A percentile compares a stretch with the other conserved stretches of the same genome.
These are phyloP conservation scores for Massospora cicadina DNA, from an alignment of 371 early-diverging fungal genomes.

Conservation along the genomic window DNA sequence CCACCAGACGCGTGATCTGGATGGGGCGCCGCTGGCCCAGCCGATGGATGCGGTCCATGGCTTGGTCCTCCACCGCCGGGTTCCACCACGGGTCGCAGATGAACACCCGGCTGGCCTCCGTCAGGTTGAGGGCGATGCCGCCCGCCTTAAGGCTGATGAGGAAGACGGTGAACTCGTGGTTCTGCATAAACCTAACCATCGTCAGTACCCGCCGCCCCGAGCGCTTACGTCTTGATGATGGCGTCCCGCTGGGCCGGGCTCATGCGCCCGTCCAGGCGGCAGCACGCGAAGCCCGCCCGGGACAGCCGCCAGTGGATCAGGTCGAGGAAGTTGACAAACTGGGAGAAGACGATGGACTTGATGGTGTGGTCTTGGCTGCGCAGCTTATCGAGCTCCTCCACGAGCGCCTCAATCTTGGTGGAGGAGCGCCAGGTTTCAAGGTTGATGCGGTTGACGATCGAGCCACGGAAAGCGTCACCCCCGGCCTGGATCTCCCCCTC, in stretches of 20 bases:
- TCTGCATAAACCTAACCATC: conserved; percentile 50
- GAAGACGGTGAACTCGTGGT: conserved; percentile 71
- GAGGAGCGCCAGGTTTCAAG: conserved; percentile 69
- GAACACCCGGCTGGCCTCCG: conserved; percentile 85
- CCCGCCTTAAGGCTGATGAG: conserved; percentile 87
- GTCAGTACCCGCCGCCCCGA: conserved; percentile 4
- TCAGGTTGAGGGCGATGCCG: conserved; percentile 89
- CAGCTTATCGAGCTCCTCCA: conserved; percentile 70
- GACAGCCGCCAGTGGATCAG: conserved; percentile 87
- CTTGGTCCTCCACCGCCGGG: conserved; percentile 49
- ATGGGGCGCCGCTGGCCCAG: conserved; percentile 82
- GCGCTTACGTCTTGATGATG: conserved; percentile 34
- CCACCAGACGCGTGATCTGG: conserved; percentile 69
- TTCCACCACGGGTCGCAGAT: conserved; percentile 92
- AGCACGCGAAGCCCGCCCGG: conserved; percentile 80
- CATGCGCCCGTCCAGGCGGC: conserved; percentile 91
- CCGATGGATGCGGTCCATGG: conserved; percentile 83
- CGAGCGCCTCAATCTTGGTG: conserved; percentile 82
- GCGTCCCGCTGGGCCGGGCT: conserved; percentile 61
- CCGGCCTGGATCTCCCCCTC: conserved; percentile 15
- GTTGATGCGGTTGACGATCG: conserved; percentile 82
- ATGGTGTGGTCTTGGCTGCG: conserved; percentile 57
- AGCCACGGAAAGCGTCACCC: conserved; percentile 29
- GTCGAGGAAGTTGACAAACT: conserved; percentile 88
- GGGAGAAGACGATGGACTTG: conserved; percentile 75